Evolutionary conservation across 768 basidiomycete species (phyloP).

Genomic region (Pisolithus microcarpus): DNA sequence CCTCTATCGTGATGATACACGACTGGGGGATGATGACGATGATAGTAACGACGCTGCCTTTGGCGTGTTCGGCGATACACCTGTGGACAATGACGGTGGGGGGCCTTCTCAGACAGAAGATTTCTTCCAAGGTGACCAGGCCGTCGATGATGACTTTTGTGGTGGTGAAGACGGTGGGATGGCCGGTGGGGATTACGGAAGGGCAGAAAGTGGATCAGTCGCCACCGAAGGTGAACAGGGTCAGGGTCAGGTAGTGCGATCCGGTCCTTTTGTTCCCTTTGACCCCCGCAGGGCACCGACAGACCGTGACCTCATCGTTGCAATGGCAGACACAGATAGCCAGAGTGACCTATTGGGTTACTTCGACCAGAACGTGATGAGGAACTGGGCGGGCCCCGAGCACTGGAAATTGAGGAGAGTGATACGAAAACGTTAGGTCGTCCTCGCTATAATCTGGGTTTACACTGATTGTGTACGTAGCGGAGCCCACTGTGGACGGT

Average conservation of each 20-base stretch:
- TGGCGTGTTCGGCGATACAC: conserved; percentile 17
- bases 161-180: conserved; percentile 30
- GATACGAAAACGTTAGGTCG: conserved; percentile 62
- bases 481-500: conserved; percentile 42
- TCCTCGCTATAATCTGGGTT: neutral
- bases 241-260: conserved; percentile 30
- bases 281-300: conserved; percentile 76
- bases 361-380: conserved; percentile 79
- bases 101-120: conserved; percentile 45
- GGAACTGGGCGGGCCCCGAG: conserved; percentile 98
- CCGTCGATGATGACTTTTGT: conserved; percentile 41
- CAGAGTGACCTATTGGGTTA: conserved; percentile 67
- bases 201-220: conserved; percentile 36
- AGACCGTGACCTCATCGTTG: conserved; percentile 77
- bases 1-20: conserved; percentile 51
- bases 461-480: conserved; percentile 18
- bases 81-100: conserved; percentile 36
- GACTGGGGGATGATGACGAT: conserved; percentile 28
- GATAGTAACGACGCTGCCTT: conserved; percentile 22
- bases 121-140: conserved; percentile 62
- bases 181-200: conserved; percentile 38
- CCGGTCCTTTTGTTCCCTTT: conserved; percentile 64
- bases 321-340: conserved; percentile 66
- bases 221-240: conserved; percentile 35
- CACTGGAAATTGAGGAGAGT: conserved; percentile 92